Evolutionary conservation across 1,284 basidiomycete genomes (phyloP).

Genomic region (Thelephora terrestris): DNA sequence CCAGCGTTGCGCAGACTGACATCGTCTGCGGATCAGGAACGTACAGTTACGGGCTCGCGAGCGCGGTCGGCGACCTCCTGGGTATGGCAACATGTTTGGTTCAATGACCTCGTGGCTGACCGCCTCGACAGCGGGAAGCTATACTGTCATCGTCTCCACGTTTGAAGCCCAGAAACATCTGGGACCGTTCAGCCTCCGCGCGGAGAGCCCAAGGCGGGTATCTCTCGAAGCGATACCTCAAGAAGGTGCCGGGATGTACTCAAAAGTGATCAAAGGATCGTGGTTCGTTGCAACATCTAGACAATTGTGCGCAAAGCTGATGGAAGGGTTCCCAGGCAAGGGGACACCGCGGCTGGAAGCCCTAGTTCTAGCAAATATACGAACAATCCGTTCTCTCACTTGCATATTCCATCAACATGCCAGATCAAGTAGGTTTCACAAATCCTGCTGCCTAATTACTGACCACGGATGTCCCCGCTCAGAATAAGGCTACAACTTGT

Average conservation of each 20-base stretch:
- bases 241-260: slow-evolving; percentile 90
- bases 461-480: background rate
- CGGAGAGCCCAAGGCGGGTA: slow-evolving; percentile 55
- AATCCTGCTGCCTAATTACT: background rate
- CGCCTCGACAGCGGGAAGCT: slow-evolving; percentile 55
- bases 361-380: slow-evolving; percentile 54
- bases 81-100: slow-evolving; percentile 32
- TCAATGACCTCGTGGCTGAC: background rate
- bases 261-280: slow-evolving; percentile 48
- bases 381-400: slow-evolving; percentile 59
- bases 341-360: slow-evolving; percentile 48
- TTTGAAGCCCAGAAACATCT: slow-evolving; percentile 60
- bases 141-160: slow-evolving; percentile 75
- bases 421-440: slow-evolving; percentile 46
- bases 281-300: slow-evolving; percentile 42
- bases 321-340: slow-evolving; percentile 32
- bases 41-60: slow-evolving; percentile 75
- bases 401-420: slow-evolving; percentile 43
- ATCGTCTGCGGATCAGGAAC: slow-evolving; percentile 66
- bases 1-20: slow-evolving; percentile 54
- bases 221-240: slow-evolving; percentile 71
- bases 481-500: slow-evolving; percentile 62
- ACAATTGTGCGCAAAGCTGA: background rate
- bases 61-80: slow-evolving; percentile 39
- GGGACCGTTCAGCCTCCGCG: slow-evolving; percentile 53